Evolutionary conservation across 495 filamentous ascomycete species (phyloP).

Genomic region (Penicillium antarcticum): DNA sequence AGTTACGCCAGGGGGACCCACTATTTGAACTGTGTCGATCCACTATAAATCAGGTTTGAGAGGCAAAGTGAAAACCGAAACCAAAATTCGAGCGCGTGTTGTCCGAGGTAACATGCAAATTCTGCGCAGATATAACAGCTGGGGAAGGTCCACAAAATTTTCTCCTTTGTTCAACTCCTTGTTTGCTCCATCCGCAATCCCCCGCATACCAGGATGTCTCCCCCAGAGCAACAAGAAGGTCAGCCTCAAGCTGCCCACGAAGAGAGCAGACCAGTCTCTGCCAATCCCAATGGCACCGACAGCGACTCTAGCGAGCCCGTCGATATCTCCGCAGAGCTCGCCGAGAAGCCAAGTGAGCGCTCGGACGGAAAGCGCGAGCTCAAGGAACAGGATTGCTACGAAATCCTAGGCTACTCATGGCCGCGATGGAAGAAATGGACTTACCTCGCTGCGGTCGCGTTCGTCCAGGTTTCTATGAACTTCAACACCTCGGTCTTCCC

Average conservation of each 20-base stretch:
- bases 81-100: neutral
- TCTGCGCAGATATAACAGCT: conserved; percentile 2
- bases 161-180: neutral
- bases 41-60: conserved; percentile 9
- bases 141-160: neutral
- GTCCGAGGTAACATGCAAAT: neutral
- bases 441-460: conserved; percentile 66
- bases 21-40: neutral
- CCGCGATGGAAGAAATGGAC: conserved; percentile 69
- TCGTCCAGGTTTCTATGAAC: conserved; percentile 79
- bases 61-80: neutral
- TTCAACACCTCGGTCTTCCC: conserved; percentile 48
- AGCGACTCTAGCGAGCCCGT: neutral
- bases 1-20: conserved; percentile 1
- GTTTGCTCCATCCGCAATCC: neutral
- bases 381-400: conserved; percentile 60
- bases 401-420: conserved; percentile 62
- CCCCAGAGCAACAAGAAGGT: conserved; percentile 2
- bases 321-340: neutral
- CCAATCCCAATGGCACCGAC: neutral
- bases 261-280: neutral
- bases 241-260: neutral
- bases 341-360: conserved; percentile 6
- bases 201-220: neutral
- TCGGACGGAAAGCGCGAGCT: conserved; percentile 55